Base-by-base conservation (phyloP, 441 rosid genomes). In the Pelargonium citronellum region DNA sequence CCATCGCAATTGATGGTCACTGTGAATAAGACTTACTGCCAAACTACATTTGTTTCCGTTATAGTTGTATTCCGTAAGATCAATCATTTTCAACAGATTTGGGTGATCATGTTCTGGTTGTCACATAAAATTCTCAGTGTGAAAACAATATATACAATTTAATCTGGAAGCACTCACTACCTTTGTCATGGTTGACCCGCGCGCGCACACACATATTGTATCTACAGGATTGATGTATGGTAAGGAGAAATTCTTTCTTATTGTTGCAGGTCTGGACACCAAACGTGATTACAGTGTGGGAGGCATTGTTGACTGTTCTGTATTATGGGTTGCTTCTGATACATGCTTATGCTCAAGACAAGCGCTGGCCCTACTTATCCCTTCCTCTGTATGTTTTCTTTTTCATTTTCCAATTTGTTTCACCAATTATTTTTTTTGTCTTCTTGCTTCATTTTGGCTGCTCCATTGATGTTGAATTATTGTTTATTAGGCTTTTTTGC, bases 341-440 rank as follows among this genome's bases (percentile, higher is more conserved):
- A n/a, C 95, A 91, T 60, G 96, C 96, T 39, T 93, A 89, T 83
- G 98, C 87, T 66, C 95, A 93, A 84, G 98, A 93, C 84, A 89
- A 89, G 84, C 91, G 87, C 16, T 93, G 97, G 97, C 96, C 97
- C 72, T 91, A 84, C 79, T 27, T 91, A 37, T 93, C 97, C 58
- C 81, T 93, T 66, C 98, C 98, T 20, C 62, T 93, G 98, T 91
- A 71, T 69, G 90, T 30, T 30, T 30, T 30, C 69, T 46, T 62
- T 71, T 73, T 74, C 58, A 5, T 53, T 13, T n/a, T 47, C 71
- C 37, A 17, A 27, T 41, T 34, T 51, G 13, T 63, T 53, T 46
- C 58, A 63, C 3, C 12, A 7, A 22, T 75, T 37, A 15, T 60
- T 2, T 68, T 64, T 58, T 9, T 58, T 3, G 24, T 20, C 27